Evolutionary conservation across 2,329 filamentous ascomycete genomes (phyloP).

Genomic region (Pseudogymnoascus sp.): DNA sequence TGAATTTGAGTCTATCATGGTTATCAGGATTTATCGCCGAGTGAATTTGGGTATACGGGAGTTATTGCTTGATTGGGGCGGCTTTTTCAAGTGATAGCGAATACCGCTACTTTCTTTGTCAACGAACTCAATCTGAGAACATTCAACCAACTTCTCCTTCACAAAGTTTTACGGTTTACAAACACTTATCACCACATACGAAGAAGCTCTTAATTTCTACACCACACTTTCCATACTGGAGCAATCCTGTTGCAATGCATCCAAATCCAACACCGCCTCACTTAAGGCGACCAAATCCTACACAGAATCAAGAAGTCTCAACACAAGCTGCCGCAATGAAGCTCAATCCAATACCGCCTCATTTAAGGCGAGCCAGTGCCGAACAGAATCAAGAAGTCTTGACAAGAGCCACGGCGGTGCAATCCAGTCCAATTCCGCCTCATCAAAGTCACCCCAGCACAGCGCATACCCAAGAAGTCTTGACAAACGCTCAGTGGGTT

Average conservation of each 20-base stretch:
- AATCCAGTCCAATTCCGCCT: not conserved
- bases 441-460: not conserved
- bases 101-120: not conserved
- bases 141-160: not conserved
- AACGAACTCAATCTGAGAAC: not conserved
- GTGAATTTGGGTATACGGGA: not conserved
- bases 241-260: not conserved
- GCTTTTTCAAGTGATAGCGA: not conserved
- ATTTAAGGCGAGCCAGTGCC: not conserved
- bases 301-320: not conserved
- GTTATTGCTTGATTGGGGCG: not conserved
- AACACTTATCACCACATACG: not conserved
- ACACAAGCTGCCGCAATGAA: not conserved
- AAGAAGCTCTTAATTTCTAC: not conserved
- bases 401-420: not conserved
- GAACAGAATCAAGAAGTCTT: not conserved
- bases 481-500: not conserved
- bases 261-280: not conserved
- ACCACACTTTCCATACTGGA: not conserved
- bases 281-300: not conserved
- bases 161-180: not conserved
- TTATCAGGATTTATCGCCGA: not conserved
- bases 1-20: not conserved
- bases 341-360: not conserved
- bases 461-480: not conserved